These are phyloP conservation scores for Amphibolis antarctica DNA, from an alignment of 106 monocot species.

Conservation along the genomic window DNA sequence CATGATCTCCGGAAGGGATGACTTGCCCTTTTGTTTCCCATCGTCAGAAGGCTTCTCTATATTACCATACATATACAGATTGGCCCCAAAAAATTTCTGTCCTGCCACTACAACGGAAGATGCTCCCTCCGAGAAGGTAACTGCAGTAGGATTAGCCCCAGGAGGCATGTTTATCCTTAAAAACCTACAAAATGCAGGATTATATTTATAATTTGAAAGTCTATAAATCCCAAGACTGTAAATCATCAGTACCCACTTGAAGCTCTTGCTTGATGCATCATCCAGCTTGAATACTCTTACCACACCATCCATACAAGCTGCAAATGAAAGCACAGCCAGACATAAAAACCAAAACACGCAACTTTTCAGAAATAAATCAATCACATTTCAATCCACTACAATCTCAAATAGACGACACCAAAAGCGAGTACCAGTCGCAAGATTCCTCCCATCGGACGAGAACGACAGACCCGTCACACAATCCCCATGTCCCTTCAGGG, in stretches of 20 bases:
- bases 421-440: constrained; percentile 54
- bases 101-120: constrained; percentile 77
- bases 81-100: constrained; percentile 58
- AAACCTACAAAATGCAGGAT: constrained; percentile 29
- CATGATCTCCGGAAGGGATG: constrained; percentile 64
- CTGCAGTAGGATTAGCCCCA: constrained; percentile 63
- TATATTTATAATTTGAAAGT: background rate
- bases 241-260: constrained; percentile 46
- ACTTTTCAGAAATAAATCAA: background rate
- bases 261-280: constrained; percentile 77
- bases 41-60: constrained; percentile 46
- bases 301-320: constrained; percentile 83
- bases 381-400: background rate
- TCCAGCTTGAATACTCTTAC: constrained; percentile 80
- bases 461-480: constrained; percentile 62
- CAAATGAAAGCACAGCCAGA: background rate
- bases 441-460: constrained; percentile 63
- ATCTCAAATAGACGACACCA: background rate
- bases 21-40: constrained; percentile 46
- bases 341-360: background rate
- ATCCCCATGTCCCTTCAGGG: constrained; percentile 78
- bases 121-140: constrained; percentile 79
- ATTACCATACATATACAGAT: constrained; percentile 85
- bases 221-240: background rate
- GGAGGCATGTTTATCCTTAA: constrained; percentile 76